Evolutionary conservation across 2,329 filamentous ascomycete species (phyloP), one percentile per base, ranked within the genome.

Genomic region (Ceratocystis papillata): DNA sequence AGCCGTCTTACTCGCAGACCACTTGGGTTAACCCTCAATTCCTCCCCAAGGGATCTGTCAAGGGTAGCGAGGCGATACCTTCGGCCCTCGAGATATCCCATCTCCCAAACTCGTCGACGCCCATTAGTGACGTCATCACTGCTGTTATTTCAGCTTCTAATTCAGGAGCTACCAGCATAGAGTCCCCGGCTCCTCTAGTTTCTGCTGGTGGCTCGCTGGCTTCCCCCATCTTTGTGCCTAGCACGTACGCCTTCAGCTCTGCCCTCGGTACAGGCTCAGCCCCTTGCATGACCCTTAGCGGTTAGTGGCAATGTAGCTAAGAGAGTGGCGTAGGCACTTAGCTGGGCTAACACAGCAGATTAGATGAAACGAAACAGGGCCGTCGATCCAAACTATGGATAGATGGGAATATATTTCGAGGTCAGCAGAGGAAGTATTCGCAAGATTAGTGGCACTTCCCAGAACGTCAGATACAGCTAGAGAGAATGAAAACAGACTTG

Each of bases 101-200:
- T 59, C n/a, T n/a, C 28, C 30, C 55, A 17, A 37, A 37, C 55
- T 59, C 55, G 55, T 37, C 55, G 28, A 59, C 55, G 55, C 55
- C 55, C 33, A 37, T 37, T n/a, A 59, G 55, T 30, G 55, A 59
- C 55, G 17, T 4, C 6, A 17, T 59, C 28, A 28, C 25, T 20
- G 25, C 55, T 4, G 33, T 30, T 4, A 59, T 59, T 7, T 59
- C 33, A 10, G 20, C 55, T 37, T 8, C 48, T 10, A 12, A 20
- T 53, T 28, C 25, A 2, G 28, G 0, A 8, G 28, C 55, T n/a
- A 20, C 55, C 55, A 25, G 55, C n/a, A 17, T n/a, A 30, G 55
- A n/a, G 55, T n/a, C 48, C 10, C 7, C 2, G 5, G 22, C 25
- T 22, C 25, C 48, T 25, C 20, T 25, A 28, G 20, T 22, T 8